A percentile compares a stretch with the other conserved stretches of the same genome.
These are phyloP conservation scores for Calcarisporium arbuscula DNA, from an alignment of 2,329 filamentous ascomycete species.

Conservation along the genomic window DNA sequence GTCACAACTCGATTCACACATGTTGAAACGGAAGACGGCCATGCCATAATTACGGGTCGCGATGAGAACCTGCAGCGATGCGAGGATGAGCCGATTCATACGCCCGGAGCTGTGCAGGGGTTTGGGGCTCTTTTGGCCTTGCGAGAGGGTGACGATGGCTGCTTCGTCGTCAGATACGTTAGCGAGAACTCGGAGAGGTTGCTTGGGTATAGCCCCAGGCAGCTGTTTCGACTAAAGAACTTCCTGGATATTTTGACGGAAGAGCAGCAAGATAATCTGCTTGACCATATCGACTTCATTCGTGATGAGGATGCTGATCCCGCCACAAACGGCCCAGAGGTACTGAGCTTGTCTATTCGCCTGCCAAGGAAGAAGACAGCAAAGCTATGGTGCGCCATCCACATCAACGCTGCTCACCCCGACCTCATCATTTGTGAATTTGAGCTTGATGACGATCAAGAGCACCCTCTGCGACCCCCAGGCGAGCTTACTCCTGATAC, in stretches of 20 bases:
- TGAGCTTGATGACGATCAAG: slow-evolving; percentile 71
- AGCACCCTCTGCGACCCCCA: slow-evolving; percentile 59
- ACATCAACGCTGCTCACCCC: slow-evolving; percentile 62
- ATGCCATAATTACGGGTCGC: slow-evolving; percentile 75
- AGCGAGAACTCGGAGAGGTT: slow-evolving; percentile 75
- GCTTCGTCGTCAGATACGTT: slow-evolving; percentile 63
- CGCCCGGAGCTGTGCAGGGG: slow-evolving; percentile 73
- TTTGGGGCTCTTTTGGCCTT: slow-evolving; percentile 75
- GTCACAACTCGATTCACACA: slow-evolving; percentile 75
- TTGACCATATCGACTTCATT: slow-evolving; percentile 85
- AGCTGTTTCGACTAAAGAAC: slow-evolving; percentile 66
- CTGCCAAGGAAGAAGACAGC: slow-evolving; percentile 47
- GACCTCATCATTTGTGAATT: slow-evolving; percentile 82
- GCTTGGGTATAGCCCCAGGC: slow-evolving; percentile 68
- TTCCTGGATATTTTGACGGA: slow-evolving; percentile 81
- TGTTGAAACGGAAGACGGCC: slow-evolving; percentile 66
- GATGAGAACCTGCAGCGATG: slow-evolving; percentile 70
- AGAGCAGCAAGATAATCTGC: slow-evolving; percentile 74
- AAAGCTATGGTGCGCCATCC: slow-evolving; percentile 85
- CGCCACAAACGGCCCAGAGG: slow-evolving; percentile 70
- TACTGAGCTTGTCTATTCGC: slow-evolving; percentile 74
- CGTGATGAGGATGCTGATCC: slow-evolving; percentile 76
- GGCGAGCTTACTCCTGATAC: slow-evolving; percentile 53
- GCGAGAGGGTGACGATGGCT: slow-evolving; percentile 61
- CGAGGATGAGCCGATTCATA: slow-evolving; percentile 87